Percentiles rank a stretch among this genome's conserved stretches.
Conservation (phyloP, 345 rosid genomes). For the Arabidopsis arenosa region DNA sequence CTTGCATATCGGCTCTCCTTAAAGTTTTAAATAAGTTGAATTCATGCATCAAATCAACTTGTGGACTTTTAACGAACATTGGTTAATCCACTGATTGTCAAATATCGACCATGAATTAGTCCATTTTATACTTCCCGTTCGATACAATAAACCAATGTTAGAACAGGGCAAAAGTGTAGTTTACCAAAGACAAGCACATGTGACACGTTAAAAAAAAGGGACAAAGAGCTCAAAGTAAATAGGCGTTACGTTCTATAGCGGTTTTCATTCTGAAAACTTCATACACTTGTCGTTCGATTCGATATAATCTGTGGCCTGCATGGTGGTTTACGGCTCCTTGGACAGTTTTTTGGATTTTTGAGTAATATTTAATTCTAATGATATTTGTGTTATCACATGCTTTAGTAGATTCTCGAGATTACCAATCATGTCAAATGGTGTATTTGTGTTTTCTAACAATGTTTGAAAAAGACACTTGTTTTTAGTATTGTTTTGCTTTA, state of each 20-base stretch:
- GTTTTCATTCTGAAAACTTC: constrained; percentile 20
- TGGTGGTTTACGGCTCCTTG: not conserved
- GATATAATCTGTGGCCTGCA: not conserved
- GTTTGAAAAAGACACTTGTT: not conserved
- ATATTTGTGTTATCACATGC: not conserved
- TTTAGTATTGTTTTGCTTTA: not conserved
- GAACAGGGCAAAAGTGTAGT: not conserved
- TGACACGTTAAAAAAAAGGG: constrained; percentile 1
- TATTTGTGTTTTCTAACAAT: not conserved
- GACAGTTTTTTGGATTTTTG: not conserved
- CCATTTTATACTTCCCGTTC: not conserved
- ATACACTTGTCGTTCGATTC: constrained; percentile 18
- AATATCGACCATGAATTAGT: not conserved
- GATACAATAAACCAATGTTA: not conserved
- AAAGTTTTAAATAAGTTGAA: too few relatives aligned
- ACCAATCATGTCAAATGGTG: not conserved
- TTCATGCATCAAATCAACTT: too few relatives aligned
- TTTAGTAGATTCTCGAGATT: not conserved
- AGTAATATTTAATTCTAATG: not conserved
- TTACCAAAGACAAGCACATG: not conserved
- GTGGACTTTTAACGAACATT: too few relatives aligned
- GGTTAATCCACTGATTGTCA: not conserved
- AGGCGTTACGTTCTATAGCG: constrained; percentile 4
- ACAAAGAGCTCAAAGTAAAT: not conserved
- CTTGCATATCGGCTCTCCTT: too few relatives aligned